Evolutionary conservation across 148 eudicot genomes (phyloP).

Genomic region (Rhododendron ovatum): DNA sequence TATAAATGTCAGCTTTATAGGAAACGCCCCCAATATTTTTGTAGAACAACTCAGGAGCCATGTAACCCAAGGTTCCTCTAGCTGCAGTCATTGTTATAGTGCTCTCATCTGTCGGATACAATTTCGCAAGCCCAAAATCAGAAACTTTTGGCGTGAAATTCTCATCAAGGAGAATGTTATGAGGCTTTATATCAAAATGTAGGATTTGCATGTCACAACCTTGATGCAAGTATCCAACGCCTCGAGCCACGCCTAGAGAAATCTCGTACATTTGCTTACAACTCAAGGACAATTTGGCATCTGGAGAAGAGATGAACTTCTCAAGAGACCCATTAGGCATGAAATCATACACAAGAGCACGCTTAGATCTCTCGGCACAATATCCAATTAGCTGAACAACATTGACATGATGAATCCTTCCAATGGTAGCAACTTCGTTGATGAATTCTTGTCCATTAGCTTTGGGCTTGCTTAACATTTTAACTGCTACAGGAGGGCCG

Average conservation of each 20-base stretch:
- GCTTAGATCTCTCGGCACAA: constrained; percentile 17
- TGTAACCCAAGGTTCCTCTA: too few species aligned
- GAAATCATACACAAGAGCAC: constrained; percentile 20
- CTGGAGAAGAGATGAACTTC: constrained; percentile 1
- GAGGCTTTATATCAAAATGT: constrained; percentile 27
- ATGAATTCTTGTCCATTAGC: constrained; percentile 20
- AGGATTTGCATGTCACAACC: constrained; percentile 27
- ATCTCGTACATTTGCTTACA: constrained; percentile 14
- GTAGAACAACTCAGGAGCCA: too few species aligned
- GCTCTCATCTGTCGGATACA: constrained; percentile 7
- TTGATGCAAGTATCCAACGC: constrained; percentile 15
- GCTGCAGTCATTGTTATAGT: background rate
- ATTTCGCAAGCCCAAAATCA: constrained; percentile 23
- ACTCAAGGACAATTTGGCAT: background rate
- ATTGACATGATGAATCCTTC: constrained; percentile 24
- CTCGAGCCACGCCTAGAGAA: constrained; percentile 18
- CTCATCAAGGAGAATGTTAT: constrained; percentile 20
- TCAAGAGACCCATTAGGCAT: constrained; percentile 27
- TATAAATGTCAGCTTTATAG: too few species aligned
- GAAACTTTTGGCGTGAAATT: constrained; percentile 21
- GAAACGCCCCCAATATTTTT: too few species aligned
- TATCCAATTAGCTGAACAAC: constrained; percentile 17
- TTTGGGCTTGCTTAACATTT: constrained; percentile 6
- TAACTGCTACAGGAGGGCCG: constrained; percentile 12
- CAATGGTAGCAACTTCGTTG: constrained; percentile 21